phyloP scores from a whole-genome alignment of 2,329 filamentous ascomycete species.

The Emergomyces pasteurianus region DNA sequence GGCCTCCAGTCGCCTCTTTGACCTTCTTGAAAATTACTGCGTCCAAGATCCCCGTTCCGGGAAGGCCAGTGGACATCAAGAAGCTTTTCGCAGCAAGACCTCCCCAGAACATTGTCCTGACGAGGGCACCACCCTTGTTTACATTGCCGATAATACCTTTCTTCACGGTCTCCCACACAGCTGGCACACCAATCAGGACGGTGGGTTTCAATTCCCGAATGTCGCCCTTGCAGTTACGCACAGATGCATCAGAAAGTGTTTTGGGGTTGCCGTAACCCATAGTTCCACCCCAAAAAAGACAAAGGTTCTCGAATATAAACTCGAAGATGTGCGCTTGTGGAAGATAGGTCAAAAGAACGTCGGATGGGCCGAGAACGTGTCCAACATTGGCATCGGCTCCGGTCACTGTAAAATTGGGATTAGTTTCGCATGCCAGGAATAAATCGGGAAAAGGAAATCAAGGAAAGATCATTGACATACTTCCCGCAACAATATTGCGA shows the following conservation, averaged over 20 bases:
- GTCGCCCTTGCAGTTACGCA: constrained; percentile 84
- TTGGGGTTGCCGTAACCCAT: constrained; percentile 82
- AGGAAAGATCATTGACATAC: constrained; percentile 36
- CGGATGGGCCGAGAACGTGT: constrained; percentile 62
- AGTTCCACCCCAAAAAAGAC: constrained; percentile 76
- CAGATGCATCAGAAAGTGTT: constrained; percentile 73
- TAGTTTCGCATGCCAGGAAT: constrained; percentile 5
- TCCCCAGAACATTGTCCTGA: constrained; percentile 67
- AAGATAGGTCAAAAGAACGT: constrained; percentile 78
- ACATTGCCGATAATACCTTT: constrained; percentile 83
- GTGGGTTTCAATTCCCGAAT: constrained; percentile 86
- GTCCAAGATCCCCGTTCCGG: constrained; percentile 57
- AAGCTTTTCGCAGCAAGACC: constrained; percentile 50
- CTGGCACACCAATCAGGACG: constrained; percentile 84
- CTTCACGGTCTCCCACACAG: constrained; percentile 94
- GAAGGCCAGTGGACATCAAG: constrained; percentile 42
- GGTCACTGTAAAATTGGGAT: constrained; percentile 44
- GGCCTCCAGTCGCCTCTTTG: constrained; percentile 77
- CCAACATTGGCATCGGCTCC: constrained; percentile 70
- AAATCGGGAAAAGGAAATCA: not conserved
- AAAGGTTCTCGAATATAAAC: constrained; percentile 87
- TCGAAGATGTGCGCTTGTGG: constrained; percentile 94
- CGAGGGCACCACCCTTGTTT: constrained; percentile 55
- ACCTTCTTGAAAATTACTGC: constrained; percentile 83
- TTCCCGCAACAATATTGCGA: constrained; percentile 63